These are phyloP conservation scores for Cymbopogon flexuosus DNA, from an alignment of 202 grass and related monocot species.

Conservation along the genomic window DNA sequence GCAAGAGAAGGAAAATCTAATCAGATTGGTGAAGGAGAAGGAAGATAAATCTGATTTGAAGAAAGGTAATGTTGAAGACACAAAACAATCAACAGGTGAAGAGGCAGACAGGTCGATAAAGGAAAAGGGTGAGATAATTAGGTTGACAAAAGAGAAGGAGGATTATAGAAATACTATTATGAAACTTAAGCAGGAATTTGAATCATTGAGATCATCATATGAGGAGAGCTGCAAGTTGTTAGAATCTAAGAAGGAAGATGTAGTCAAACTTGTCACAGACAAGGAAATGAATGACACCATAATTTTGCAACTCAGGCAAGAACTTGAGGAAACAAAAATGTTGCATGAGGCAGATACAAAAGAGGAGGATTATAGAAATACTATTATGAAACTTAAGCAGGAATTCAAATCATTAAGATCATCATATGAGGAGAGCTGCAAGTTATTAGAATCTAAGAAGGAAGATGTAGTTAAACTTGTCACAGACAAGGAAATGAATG, in stretches of 20 bases:
- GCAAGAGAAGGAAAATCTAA: constrained; percentile 37
- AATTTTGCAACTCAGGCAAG: constrained; percentile 57
- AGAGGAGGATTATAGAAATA: constrained; percentile 42
- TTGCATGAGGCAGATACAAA: constrained; percentile 47
- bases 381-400: constrained; percentile 56
- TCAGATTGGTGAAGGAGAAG: constrained; percentile 35
- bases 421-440: constrained; percentile 40
- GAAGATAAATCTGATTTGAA: constrained; percentile 28
- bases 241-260: constrained; percentile 49
- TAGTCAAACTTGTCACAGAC: constrained; percentile 47
- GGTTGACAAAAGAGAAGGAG: constrained; percentile 44
- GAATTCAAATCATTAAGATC: constrained; percentile 50
- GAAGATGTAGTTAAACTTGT: constrained; percentile 46
- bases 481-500: constrained; percentile 57
- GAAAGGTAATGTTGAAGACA: constrained; percentile 12
- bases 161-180: constrained; percentile 49
- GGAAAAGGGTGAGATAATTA: constrained; percentile 33
- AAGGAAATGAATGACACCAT: constrained; percentile 54
- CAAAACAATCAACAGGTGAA: constrained; percentile 11
- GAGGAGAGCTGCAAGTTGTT: constrained; percentile 44
- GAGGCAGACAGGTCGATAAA: constrained; percentile 22
- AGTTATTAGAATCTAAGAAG: constrained; percentile 45
- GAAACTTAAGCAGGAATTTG: constrained; percentile 57
- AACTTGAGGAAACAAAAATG: constrained; percentile 56
- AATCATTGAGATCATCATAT: constrained; percentile 42